Base-by-base conservation (phyloP, 352 stramenopile species). In the Lagenidium sp. region DNA sequence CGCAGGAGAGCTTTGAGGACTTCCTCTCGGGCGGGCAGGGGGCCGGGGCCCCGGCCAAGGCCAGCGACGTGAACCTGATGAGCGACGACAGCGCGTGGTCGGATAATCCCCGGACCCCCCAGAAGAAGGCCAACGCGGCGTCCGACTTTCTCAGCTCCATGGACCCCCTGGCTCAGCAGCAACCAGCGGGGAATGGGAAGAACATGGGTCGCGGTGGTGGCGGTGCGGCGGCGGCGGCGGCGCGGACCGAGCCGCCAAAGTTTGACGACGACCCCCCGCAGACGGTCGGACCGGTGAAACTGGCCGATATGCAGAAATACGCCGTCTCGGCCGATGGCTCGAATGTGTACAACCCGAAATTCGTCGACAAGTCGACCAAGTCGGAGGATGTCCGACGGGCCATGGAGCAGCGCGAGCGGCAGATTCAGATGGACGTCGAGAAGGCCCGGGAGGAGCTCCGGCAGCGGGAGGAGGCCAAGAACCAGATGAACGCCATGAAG, bases 281-380 rank as follows among this genome's bases (percentile, higher is more conserved):
- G 49, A 92, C 80, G 5, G 75, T 92, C 23, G 80, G 80, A 0
- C 80, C 80, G 0, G 80, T 92, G 41, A 85, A 72, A 6, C 77
- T 90, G 60, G 77, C 77, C 16, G 80, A 92, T 53, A 92, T 92
- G 77, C 44, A 88, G 41, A 65, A 71, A 47, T 71, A 76, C 43
- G 69, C 68, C 21, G 77, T 70, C 2, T 79, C 77, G 19, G 75
- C 74, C 5, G 80, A 92, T 44, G 80, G 80, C 24, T 84, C 80
- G 12, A 86, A 89, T 43, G 77, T 92, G 47, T 92, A 90, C 64
- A 90, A 92, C 42, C 58, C 80, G n/a, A 82, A 74, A 18, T 54
- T 87, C 13, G 71, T 92, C 41, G 80, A 92, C 58, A 89, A 90
- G 51, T 76, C 77, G 21, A 85, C 75, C 11, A 92, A 92, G 50